A percentile compares a stretch with the other conserved stretches of the same genome.
These are phyloP conservation scores for Protomyces inundatus DNA, from an alignment of 1,139 yeast genomes.

Conservation along the genomic window DNA sequence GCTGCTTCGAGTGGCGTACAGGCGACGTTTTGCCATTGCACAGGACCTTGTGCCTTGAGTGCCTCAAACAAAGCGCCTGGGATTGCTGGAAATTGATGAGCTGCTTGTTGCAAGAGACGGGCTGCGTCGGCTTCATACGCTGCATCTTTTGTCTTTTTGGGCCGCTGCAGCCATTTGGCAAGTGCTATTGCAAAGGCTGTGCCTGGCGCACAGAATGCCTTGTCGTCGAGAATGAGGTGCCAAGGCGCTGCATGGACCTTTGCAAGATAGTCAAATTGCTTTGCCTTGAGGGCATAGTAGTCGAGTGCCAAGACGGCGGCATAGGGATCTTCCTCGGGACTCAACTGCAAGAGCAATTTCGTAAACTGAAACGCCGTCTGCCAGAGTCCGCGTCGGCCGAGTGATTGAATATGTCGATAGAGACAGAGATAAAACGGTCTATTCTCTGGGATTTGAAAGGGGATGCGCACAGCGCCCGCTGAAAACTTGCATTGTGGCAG, in stretches of 20 bases:
- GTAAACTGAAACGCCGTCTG: constrained; percentile 71
- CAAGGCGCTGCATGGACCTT: constrained; percentile 43
- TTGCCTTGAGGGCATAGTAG: constrained; percentile 65
- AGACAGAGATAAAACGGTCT: constrained; percentile 70
- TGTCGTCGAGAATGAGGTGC: constrained; percentile 34
- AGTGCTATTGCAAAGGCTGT: constrained; percentile 61
- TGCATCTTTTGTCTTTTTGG: constrained; percentile 48
- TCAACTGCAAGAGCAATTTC: constrained; percentile 52
- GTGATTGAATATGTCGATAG: constrained; percentile 63
- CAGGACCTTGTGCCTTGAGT: constrained; percentile 37
- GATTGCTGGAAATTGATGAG: constrained; percentile 54
- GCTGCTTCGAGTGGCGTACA: constrained; percentile 30
- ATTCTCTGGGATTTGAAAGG: constrained; percentile 68
- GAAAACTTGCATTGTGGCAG: constrained; percentile 44
- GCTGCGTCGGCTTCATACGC: constrained; percentile 15
- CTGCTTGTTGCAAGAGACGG: constrained; percentile 42
- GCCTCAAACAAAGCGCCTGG: constrained; percentile 50
- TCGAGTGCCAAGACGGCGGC: constrained; percentile 82
- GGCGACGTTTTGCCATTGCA: constrained; percentile 27
- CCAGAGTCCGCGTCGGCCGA: constrained; percentile 74
- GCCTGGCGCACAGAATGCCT: constrained; percentile 58
- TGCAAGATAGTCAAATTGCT: constrained; percentile 58
- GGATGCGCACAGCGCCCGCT: constrained; percentile 60
- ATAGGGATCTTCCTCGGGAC: constrained; percentile 76
- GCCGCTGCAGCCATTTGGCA: constrained; percentile 42